Conservation (phyloP, 768 basidiomycete species). For the Macrocybe gigantea region DNA sequence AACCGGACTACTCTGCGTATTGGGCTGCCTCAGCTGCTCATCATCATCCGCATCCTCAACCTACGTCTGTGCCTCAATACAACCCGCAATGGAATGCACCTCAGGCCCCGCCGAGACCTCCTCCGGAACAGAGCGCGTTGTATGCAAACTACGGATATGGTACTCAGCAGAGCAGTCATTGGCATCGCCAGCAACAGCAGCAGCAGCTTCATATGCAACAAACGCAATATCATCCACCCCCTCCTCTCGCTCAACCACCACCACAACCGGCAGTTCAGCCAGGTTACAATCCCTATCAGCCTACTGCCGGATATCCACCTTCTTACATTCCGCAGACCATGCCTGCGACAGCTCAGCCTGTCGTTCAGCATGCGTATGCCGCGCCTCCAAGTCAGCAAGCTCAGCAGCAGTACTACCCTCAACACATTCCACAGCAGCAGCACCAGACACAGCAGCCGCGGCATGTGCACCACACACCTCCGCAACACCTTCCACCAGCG, state of each 20-base stretch:
- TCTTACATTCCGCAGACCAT: slow-evolving; percentile 62
- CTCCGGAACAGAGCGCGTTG: slow-evolving; percentile 75
- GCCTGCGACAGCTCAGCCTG: slow-evolving; percentile 41
- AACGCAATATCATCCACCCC: slow-evolving; percentile 48
- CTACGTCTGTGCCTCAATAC: slow-evolving; percentile 44
- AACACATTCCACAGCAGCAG: slow-evolving; percentile 38
- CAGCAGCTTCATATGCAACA: slow-evolving; percentile 40
- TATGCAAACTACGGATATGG: slow-evolving; percentile 94
- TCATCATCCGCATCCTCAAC: slow-evolving; percentile 42
- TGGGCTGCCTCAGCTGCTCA: slow-evolving; percentile 59
- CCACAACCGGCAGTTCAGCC: slow-evolving; percentile 53
- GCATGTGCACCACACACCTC: slow-evolving; percentile 56
- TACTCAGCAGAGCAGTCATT: slow-evolving; percentile 46
- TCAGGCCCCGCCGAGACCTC: slow-evolving; percentile 40
- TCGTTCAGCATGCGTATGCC: slow-evolving; percentile 44
- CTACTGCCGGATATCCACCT: slow-evolving; percentile 56
- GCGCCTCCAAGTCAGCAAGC: slow-evolving; percentile 35
- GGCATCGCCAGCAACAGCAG: slow-evolving; percentile 61
- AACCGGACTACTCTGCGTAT: slow-evolving; percentile 74
- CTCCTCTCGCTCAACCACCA: slow-evolving; percentile 44
- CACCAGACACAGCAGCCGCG: slow-evolving; percentile 46
- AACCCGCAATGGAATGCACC: slow-evolving; percentile 63
- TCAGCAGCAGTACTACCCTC: slow-evolving; percentile 42
- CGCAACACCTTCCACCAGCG: slow-evolving; percentile 84
- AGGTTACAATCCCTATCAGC: slow-evolving; percentile 74